Evolutionary conservation across 73 alveolate genomes (phyloP).

Genomic region (Paramecium sexaurelia): DNA sequence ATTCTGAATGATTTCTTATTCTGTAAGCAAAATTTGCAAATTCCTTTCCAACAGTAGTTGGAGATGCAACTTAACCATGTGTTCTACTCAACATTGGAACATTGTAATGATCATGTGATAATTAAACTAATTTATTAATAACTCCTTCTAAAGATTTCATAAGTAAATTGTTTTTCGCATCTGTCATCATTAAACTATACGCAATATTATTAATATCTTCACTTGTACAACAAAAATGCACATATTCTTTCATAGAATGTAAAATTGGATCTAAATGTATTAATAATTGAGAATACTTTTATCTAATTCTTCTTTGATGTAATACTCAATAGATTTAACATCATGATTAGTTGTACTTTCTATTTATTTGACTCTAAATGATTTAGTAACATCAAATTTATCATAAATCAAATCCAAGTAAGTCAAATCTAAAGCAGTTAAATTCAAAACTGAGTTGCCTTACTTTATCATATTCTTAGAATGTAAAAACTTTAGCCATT

Average conservation of each 20-base stretch:
- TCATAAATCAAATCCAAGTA: conserved; percentile 70
- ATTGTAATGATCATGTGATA: conserved; percentile 73
- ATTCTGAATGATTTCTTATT: conserved; percentile 70
- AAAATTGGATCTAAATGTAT: conserved; percentile 56
- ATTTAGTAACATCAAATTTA: conserved; percentile 74
- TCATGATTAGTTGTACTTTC: conserved; percentile 91
- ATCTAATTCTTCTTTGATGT: conserved; percentile 82
- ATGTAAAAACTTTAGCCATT: conserved; percentile 82
- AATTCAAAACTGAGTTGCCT: conserved; percentile 49
- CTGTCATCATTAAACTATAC: conserved; percentile 85
- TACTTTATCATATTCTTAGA: conserved; percentile 66
- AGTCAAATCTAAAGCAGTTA: conserved; percentile 63
- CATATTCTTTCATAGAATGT: conserved; percentile 76
- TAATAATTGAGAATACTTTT: conserved; percentile 11
- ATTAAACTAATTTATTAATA: conserved; percentile 46
- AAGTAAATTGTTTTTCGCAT: conserved; percentile 69
- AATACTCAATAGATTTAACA: conserved; percentile 91
- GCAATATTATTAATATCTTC: conserved; percentile 93
- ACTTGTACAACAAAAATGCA: conserved; percentile 92
- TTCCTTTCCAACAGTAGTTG: conserved; percentile 93
- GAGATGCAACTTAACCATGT: conserved; percentile 95
- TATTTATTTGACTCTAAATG: conserved; percentile 80
- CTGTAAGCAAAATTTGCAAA: conserved; percentile 89
- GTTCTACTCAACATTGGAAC: conserved; percentile 92
- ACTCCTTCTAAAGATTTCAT: conserved; percentile 72